Conservation (phyloP, 116 monocot genomes). For the Posidonia oceanica region DNA sequence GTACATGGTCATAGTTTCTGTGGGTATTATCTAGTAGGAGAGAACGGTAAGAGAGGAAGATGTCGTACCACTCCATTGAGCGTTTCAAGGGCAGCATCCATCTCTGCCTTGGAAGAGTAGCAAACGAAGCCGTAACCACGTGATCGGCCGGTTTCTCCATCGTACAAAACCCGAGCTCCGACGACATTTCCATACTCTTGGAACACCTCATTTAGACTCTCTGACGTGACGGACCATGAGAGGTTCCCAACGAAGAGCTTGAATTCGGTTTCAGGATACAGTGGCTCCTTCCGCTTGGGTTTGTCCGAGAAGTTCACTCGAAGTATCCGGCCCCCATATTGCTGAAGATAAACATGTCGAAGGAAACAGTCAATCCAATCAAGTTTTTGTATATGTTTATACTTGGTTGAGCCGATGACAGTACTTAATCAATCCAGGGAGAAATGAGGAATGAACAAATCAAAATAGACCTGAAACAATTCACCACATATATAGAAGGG, state of each 20-base stretch:
- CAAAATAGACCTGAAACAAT: too few relatives aligned
- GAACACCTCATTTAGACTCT: conserved; percentile 44
- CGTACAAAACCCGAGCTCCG: conserved; percentile 73
- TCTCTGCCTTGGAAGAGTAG: conserved; percentile 75
- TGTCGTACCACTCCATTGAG: conserved; percentile 61
- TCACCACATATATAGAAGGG: too few relatives aligned
- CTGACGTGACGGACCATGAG: conserved; percentile 74
- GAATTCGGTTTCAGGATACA: conserved; percentile 72
- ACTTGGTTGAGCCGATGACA: not conserved
- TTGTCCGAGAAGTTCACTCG: conserved; percentile 87
- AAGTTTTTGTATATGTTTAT: not conserved
- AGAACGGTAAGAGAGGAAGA: not conserved
- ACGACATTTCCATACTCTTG: conserved; percentile 65
- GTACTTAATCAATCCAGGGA: too few relatives aligned
- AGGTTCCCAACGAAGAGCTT: conserved; percentile 96
- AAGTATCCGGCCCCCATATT: conserved; percentile 59
- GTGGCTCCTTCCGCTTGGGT: conserved; percentile 53
- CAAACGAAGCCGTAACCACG: conserved; percentile 90
- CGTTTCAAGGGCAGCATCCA: conserved; percentile 60
- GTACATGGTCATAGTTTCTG: too few relatives aligned
- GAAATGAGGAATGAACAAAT: too few relatives aligned
- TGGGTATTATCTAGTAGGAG: too few relatives aligned
- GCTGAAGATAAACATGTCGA: conserved; percentile 24
- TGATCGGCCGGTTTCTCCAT: conserved; percentile 76
- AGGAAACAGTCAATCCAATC: not conserved